These are phyloP conservation scores for Gossypioides kirkii DNA, from an alignment of 345 rosid species.

Conservation along the genomic window DNA sequence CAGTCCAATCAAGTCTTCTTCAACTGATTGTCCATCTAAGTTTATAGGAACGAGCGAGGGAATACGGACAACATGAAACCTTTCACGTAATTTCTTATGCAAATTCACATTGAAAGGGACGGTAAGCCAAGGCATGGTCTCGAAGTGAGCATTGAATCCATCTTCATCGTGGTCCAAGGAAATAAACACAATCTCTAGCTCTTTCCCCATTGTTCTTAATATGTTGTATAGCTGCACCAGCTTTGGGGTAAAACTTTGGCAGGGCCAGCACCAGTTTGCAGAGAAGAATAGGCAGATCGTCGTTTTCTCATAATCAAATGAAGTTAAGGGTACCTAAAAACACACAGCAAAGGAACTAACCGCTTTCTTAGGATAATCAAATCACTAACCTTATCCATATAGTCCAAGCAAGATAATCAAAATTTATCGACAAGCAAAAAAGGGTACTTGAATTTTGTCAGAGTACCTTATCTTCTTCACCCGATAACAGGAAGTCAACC, in stretches of 20 bases:
- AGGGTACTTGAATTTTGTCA: neutral
- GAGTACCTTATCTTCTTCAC: conserved; percentile 38
- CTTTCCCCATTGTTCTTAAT: conserved; percentile 37
- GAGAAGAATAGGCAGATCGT: conserved; percentile 66
- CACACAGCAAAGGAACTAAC: neutral
- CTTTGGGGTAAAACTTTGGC: conserved; percentile 55
- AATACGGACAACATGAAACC: conserved; percentile 44
- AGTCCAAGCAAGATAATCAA: neutral
- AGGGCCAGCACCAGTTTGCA: conserved; percentile 88
- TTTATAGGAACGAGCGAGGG: conserved; percentile 53
- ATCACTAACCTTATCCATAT: neutral
- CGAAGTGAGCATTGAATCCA: conserved; percentile 55
- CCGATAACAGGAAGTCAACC: conserved; percentile 53
- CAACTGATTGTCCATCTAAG: conserved; percentile 35
- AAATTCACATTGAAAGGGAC: conserved; percentile 50
- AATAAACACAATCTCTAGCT: conserved; percentile 59
- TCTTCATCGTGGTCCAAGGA: conserved; percentile 66
- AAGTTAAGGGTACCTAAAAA: conserved; percentile 48
- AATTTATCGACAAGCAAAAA: neutral
- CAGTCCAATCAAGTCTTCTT: conserved; percentile 54
- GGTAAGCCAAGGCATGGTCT: conserved; percentile 78
- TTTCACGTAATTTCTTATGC: conserved; percentile 35
- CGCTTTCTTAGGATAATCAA: neutral
- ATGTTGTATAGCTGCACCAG: conserved; percentile 50
- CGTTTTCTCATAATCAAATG: conserved; percentile 41